These are phyloP conservation scores for Ganoderma sinense DNA, from an alignment of 1,284 basidiomycete genomes.

Conservation along the genomic window DNA sequence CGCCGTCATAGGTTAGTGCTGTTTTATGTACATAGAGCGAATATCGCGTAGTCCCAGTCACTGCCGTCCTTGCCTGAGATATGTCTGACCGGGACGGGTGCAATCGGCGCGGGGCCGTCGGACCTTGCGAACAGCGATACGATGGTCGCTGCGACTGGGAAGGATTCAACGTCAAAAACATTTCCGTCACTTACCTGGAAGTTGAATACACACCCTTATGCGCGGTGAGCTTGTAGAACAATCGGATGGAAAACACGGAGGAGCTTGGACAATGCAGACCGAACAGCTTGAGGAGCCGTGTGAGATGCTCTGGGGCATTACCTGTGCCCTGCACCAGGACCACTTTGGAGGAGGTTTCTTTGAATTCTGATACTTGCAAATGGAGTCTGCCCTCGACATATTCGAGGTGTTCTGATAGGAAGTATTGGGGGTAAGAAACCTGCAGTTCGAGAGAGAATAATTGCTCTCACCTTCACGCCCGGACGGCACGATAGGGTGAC, in stretches of 20 bases:
- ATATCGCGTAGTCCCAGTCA: conserved; percentile 69
- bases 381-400: conserved; percentile 38
- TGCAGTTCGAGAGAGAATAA: not conserved
- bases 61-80: conserved; percentile 52
- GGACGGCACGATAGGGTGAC: conserved; percentile 43
- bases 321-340: conserved; percentile 54
- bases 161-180: not conserved
- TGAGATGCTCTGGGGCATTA: conserved; percentile 39
- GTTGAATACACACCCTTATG: conserved; percentile 9
- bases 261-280: conserved; percentile 23
- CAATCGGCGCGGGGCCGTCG: conserved; percentile 48
- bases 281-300: conserved; percentile 27
- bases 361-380: conserved; percentile 56
- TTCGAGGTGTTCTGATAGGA: conserved; percentile 15
- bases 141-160: conserved; percentile 19
- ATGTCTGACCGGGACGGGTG: conserved; percentile 59
- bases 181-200: too few relatives aligned
- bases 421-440: not conserved
- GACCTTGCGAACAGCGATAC: conserved; percentile 23
- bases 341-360: conserved; percentile 46
- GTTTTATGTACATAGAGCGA: conserved; percentile 43
- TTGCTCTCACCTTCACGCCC: conserved; percentile 48
- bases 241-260: conserved; percentile 48
- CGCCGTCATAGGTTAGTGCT: not conserved
- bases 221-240: conserved; percentile 49